Percentiles rank a stretch among this genome's conserved stretches.
Conservation (phyloP, 2,329 filamentous ascomycete species). For the Paecilomyces niveus region DNA sequence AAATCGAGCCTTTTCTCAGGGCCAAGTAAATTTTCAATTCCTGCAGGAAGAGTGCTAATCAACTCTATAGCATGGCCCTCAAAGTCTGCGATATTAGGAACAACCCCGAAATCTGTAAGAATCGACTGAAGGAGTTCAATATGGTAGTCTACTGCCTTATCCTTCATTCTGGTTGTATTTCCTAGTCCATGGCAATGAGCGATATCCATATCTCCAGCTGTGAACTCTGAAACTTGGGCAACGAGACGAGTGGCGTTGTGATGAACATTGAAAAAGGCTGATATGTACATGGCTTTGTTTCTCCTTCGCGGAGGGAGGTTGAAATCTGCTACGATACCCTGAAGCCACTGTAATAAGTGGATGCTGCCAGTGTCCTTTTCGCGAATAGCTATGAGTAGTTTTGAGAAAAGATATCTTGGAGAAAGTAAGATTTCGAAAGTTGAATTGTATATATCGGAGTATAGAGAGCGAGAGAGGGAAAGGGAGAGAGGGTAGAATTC, state of each 20-base stretch:
- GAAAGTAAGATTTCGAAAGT: too few species aligned
- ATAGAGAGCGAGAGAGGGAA: too few species aligned
- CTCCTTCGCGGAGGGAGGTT: constrained; percentile 2
- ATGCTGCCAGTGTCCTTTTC: constrained; percentile 4
- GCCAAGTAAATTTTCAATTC: constrained; percentile 7
- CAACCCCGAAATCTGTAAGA: constrained; percentile 8
- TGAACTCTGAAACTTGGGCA: constrained; percentile 9
- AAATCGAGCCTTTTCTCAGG: constrained; percentile 8
- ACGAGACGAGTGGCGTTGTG: constrained; percentile 12
- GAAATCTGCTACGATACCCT: constrained; percentile 3
- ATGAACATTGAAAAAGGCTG: constrained; percentile 9
- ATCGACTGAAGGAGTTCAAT: constrained; percentile 7
- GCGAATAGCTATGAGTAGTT: background rate
- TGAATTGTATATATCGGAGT: too few species aligned
- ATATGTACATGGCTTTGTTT: constrained; percentile 10
- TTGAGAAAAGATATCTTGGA: too few species aligned
- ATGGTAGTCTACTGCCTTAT: constrained; percentile 7
- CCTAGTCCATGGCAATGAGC: constrained; percentile 3
- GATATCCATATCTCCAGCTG: constrained; percentile 1
- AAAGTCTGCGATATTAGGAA: constrained; percentile 15
- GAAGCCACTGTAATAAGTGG: constrained; percentile 7
- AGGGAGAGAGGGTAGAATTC: too few species aligned
- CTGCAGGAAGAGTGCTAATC: constrained; percentile 10
- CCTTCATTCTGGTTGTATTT: background rate
- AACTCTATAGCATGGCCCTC: constrained; percentile 14